phyloP scores from a whole-genome alignment of 108 stramenopile genomes.

The Fistulifera pelliculosa region DNA sequence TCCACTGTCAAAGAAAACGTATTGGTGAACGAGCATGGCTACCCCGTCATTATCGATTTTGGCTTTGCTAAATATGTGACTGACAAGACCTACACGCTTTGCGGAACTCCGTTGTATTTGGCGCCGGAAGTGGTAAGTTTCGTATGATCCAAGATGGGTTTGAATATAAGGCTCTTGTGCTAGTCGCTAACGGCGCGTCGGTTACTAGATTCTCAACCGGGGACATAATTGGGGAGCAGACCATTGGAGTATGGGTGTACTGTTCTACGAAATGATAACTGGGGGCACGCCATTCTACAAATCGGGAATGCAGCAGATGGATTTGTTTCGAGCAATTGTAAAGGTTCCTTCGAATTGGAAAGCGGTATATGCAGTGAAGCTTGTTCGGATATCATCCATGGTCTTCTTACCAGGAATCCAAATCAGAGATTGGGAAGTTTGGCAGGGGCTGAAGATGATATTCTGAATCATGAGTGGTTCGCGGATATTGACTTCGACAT shows the following conservation, averaged over 20 bases:
- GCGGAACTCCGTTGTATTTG: slow-evolving; percentile 94
- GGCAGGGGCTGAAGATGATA: slow-evolving; percentile 54
- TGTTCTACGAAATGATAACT: slow-evolving; percentile 87
- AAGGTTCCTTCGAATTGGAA: slow-evolving; percentile 47
- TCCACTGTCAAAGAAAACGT: slow-evolving; percentile 86
- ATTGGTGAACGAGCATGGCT: slow-evolving; percentile 78
- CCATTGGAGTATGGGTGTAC: slow-evolving; percentile 88
- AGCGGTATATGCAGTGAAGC: background rate
- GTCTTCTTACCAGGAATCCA: slow-evolving; percentile 43
- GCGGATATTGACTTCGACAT: slow-evolving; percentile 55
- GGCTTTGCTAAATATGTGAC: slow-evolving; percentile 67
- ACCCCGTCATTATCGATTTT: slow-evolving; percentile 88
- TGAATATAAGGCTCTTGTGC: no score
- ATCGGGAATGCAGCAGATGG: slow-evolving; percentile 74
- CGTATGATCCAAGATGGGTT: no score
- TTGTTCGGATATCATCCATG: slow-evolving; percentile 43
- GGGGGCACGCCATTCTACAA: slow-evolving; percentile 74
- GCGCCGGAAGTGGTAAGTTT: slow-evolving; percentile 76
- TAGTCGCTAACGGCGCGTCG: no score
- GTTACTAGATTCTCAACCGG: slow-evolving; percentile 62
- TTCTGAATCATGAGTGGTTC: slow-evolving; percentile 71
- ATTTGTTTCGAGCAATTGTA: slow-evolving; percentile 81
- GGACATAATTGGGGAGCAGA: slow-evolving; percentile 92
- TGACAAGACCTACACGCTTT: slow-evolving; percentile 90
- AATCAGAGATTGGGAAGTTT: slow-evolving; percentile 54